Base-by-base conservation (phyloP, 805 yeast species). In the Saccharomycopsis sp. region DNA sequence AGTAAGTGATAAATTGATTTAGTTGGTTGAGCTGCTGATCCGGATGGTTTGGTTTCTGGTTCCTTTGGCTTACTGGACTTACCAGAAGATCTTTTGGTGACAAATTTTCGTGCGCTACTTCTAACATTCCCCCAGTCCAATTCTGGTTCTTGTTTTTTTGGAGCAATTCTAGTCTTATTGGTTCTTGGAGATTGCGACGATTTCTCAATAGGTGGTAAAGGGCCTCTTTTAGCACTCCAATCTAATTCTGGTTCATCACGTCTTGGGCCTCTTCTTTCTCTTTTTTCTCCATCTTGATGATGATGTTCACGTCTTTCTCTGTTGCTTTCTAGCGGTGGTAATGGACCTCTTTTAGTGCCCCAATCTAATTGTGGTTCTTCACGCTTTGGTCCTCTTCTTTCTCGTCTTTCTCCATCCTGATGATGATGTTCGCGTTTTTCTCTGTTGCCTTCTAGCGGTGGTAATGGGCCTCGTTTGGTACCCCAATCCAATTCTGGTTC, bases 401-500 rank as follows among this genome's bases (percentile, higher is more conserved):
- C 64, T 44, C 62, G 68, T 45, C 58, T 61, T 20, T 59, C 56
- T 34, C 56, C 14, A 32, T 43, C 29, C 27, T 6, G 43, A 33
- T 38, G 35, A 22, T 56, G 48, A 45, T 56, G 62, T 53, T 54
- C 63, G 20, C 47, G 56, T 41, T 47, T 52, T 52, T 59, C 59
- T 53, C 61, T 59, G 20, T 52, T 52, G 44, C 58, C 43, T 50
- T 59, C 51, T 54, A 56, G 45, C 53, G 47, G 57, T 43, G 54
- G 60, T 54, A 24, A 54, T 62, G 22, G 61, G 57, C 35, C 66
- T 66, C 73, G 68, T 45, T 65, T 70, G 41, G 61, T 56, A 51
- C 70, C 65, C 81, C 86, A 79, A 61, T 82, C 86, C 43, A 78
- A 63, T 26, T 76, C 75, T 38, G 77, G 75, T 55, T 71, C 79